Evolutionary conservation across 345 rosid genomes (phyloP), one percentile per base, ranked within the genome.

Genomic region (Geranium brycei): DNA sequence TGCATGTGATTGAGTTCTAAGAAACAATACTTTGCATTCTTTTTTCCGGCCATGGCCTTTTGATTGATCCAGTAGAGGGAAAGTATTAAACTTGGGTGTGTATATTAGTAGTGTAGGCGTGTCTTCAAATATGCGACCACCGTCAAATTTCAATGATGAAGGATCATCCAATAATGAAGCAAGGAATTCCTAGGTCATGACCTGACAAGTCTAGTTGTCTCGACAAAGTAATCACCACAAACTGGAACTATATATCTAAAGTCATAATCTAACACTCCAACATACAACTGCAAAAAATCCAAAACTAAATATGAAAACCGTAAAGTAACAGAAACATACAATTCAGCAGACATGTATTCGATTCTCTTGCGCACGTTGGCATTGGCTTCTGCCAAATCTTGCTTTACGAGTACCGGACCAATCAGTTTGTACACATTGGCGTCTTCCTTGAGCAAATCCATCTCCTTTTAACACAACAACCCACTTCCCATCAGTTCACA

Each of bases 341-440:
- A 67, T 80, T 92, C 96, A 71, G 91, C 96, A 57, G 93, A 81
- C 68, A 92, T 87, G 77, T 89, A 92, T 7, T 92, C 96, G 8
- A 92, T 92, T 75, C 98, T 74, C 80, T 92, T 92, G 67, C 91
- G 90, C 41, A 92, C 96, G 64, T 89, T 89, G 5, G 97, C 98
- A 79, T 92, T 92, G 13, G 97, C 97, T 81, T 92, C 95, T 0
- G 97, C 98, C 75, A 92, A 71, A 77, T 89, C 90, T 75, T 93
- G 99, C 83, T 90, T 90, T 81, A 90, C 99, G 16, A 93, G 89
- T 65, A 93, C 96, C 0, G 97, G 96, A 53, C 99, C 97, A 31
- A 90, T 90, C 91, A 93, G 69, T 63, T 93, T 93, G 80, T 82
- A 90, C 35, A 93, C 96, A 67, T 90, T 88, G 10, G 99, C 96